These are phyloP conservation scores for Cladosporium sp. DNA, from an alignment of 2,329 filamentous ascomycete species.

Conservation along the genomic window DNA sequence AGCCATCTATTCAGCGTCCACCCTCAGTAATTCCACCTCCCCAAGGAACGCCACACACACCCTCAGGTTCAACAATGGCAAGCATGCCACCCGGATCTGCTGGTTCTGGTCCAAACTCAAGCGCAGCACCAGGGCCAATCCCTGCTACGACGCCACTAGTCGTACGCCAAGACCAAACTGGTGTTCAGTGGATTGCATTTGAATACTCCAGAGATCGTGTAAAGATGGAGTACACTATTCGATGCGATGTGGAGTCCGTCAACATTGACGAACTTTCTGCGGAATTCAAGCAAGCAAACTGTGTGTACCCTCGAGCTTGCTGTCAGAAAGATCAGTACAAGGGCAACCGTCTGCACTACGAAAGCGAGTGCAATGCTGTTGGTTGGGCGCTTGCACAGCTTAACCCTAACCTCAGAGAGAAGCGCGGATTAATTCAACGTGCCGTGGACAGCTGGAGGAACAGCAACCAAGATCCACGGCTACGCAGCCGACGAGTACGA, in stretches of 20 bases:
- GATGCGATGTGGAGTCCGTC: constrained; percentile 95
- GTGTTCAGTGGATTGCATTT: constrained; percentile 97
- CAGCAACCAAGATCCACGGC: constrained; percentile 90
- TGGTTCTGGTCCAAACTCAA: constrained; percentile 65
- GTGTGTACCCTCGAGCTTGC: constrained; percentile 93
- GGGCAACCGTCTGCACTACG: constrained; percentile 90
- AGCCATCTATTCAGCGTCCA: constrained; percentile 22
- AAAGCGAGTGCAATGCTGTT: constrained; percentile 98
- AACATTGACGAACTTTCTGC: constrained; percentile 76
- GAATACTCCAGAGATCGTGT: constrained; percentile 95
- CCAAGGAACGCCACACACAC: constrained; percentile 26
- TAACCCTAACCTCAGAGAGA: constrained; percentile 84
- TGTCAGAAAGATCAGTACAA: constrained; percentile 94
- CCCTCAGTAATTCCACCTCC: constrained; percentile 22
- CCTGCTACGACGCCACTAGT: constrained; percentile 93
- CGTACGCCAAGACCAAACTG: constrained; percentile 89
- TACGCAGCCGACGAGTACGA: constrained; percentile 85
- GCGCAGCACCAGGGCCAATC: constrained; percentile 90
- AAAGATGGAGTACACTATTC: constrained; percentile 99
- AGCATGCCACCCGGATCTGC: constrained; percentile 18
- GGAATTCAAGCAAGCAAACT: constrained; percentile 98
- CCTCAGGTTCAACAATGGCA: constrained; percentile 28
- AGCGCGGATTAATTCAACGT: constrained; percentile 90
- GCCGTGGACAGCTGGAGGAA: constrained; percentile 99
- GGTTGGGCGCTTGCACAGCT: constrained; percentile 96